phyloP scores from a whole-genome alignment of 805 yeast genomes.

The Naumovozyma dairenensis region DNA sequence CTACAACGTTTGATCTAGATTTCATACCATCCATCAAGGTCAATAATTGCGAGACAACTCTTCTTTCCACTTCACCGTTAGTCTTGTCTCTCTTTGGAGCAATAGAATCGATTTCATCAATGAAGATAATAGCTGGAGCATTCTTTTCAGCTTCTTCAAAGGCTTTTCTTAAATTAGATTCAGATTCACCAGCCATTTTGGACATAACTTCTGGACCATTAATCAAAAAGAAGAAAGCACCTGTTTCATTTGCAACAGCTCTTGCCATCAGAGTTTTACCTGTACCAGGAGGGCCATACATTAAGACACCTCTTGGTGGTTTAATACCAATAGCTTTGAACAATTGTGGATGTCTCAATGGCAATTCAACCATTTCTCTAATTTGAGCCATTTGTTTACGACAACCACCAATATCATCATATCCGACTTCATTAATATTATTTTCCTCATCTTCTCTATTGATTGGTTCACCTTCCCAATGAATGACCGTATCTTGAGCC shows the following conservation, averaged over 20 bases:
- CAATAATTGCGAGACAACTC: constrained; percentile 95
- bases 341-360: constrained; percentile 95
- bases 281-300: constrained; percentile 99
- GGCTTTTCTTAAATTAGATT: constrained; percentile 92
- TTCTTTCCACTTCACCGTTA: constrained; percentile 98
- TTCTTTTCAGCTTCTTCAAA: constrained; percentile 99
- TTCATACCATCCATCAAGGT: constrained; percentile 99
- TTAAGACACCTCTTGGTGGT: constrained; percentile 95
- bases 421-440: constrained; percentile 93
- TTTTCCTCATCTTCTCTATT: constrained; percentile 55
- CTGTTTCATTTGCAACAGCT: constrained; percentile 99
- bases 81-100: constrained; percentile 99
- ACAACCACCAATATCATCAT: constrained; percentile 98
- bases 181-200: constrained; percentile 99
- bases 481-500: constrained; percentile 96
- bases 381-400: constrained; percentile 99
- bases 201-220: constrained; percentile 99
- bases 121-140: constrained; percentile 94
- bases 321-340: constrained; percentile 97
- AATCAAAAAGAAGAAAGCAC: constrained; percentile 95
- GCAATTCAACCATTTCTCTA: constrained; percentile 95
- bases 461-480: constrained; percentile 98
- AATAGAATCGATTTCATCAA: constrained; percentile 96
- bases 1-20: constrained; percentile 96
- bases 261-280: constrained; percentile 99